Percentiles rank a stretch among this genome's conserved stretches.
phyloP scores from a whole-genome alignment of 176 grass and related monocot species.

The Stipa capillata region DNA sequence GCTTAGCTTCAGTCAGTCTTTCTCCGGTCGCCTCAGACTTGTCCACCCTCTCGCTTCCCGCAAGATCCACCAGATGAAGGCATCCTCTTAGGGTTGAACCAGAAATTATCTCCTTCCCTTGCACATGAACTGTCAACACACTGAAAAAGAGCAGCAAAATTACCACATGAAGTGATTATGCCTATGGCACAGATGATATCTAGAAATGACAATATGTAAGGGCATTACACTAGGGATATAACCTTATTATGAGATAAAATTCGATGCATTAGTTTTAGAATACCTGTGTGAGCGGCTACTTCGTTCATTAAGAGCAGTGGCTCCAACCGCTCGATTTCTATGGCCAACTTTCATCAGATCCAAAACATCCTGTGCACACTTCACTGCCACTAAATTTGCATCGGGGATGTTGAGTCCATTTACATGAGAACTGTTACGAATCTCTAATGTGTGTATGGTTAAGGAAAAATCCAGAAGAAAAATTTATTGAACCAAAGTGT shows the following conservation, averaged over 20 bases:
- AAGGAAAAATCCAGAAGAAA: slow-evolving; percentile 12
- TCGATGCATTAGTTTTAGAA: not conserved
- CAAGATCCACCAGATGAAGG: slow-evolving; percentile 85
- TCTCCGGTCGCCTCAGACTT: slow-evolving; percentile 83
- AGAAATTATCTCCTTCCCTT: slow-evolving; percentile 52
- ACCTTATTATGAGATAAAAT: not conserved
- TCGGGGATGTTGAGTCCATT: slow-evolving; percentile 87
- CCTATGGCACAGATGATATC: not conserved
- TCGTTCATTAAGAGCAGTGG: slow-evolving; percentile 86
- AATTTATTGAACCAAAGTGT: not conserved
- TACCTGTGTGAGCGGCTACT: slow-evolving; percentile 96
- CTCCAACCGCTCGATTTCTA: slow-evolving; percentile 60
- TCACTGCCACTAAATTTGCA: slow-evolving; percentile 72
- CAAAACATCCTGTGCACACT: slow-evolving; percentile 72
- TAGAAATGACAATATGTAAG: not conserved
- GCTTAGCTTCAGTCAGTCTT: slow-evolving; percentile 73
- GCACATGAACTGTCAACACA: slow-evolving; percentile 82
- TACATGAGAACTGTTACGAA: slow-evolving; percentile 84
- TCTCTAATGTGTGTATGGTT: slow-evolving; percentile 67
- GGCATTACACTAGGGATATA: not conserved
- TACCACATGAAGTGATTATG: not conserved
- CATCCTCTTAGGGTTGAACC: slow-evolving; percentile 65
- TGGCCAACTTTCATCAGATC: slow-evolving; percentile 80
- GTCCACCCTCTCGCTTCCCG: slow-evolving; percentile 79
- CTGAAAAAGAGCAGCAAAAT: slow-evolving; percentile 29